A percentile compares a stretch with the other conserved stretches of the same genome.
Conservation (phyloP, 192 early-diverging fungal species). For the Glomus cerebriforme region DNA sequence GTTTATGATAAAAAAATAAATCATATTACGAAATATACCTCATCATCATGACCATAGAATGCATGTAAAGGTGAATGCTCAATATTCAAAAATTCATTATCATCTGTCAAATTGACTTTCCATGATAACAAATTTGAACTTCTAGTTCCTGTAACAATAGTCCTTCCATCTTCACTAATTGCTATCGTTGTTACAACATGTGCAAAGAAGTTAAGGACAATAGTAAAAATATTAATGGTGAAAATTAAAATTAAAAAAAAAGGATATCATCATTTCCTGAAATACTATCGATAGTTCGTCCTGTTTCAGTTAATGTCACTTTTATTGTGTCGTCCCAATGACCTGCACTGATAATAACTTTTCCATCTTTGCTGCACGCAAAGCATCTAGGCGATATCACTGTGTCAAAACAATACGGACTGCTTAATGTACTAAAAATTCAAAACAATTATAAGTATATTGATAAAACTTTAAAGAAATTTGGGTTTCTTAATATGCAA, state of each 20-base stretch:
- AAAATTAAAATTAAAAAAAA: background rate
- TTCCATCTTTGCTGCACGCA: slow-evolving; percentile 30
- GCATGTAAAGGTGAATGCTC: slow-evolving; percentile 5
- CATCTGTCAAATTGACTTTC: slow-evolving; percentile 26
- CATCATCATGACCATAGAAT: slow-evolving; percentile 34
- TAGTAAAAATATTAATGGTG: background rate
- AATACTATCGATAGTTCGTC: slow-evolving; percentile 26
- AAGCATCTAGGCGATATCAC: slow-evolving; percentile 27
- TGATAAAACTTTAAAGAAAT: too few relatives aligned
- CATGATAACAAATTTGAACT: slow-evolving; percentile 27
- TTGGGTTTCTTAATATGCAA: too few relatives aligned
- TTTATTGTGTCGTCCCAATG: slow-evolving; percentile 32
- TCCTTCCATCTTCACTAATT: slow-evolving; percentile 31
- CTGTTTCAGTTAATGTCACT: slow-evolving; percentile 19
- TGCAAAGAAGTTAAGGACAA: background rate
- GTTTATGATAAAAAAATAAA: background rate
- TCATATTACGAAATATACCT: background rate
- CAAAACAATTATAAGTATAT: background rate
- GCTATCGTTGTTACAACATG: slow-evolving; percentile 23
- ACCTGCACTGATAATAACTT: slow-evolving; percentile 25
- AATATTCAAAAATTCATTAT: slow-evolving; percentile 30
- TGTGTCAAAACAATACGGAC: slow-evolving; percentile 20
- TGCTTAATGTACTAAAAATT: slow-evolving; percentile 20
- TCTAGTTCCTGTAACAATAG: slow-evolving; percentile 14
- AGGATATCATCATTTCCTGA: slow-evolving; percentile 31